Conservation (phyloP, 176 grass and related monocot species). For the Lolium multiflorum region DNA sequence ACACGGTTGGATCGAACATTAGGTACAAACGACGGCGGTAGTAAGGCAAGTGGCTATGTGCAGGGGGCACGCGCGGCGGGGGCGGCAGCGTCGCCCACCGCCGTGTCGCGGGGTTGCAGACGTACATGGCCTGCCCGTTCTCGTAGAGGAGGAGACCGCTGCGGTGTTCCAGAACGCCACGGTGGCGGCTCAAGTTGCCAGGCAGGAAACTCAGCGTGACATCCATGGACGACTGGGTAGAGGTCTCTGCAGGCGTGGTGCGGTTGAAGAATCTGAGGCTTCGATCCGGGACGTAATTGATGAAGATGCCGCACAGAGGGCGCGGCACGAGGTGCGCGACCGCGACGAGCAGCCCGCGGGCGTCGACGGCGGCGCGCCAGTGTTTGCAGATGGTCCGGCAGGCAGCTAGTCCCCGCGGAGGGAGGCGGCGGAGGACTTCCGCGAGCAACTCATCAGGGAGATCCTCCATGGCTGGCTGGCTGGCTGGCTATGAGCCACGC, state of each 20-base stretch:
- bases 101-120: constrained; percentile 7
- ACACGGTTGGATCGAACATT: background rate
- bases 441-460: background rate
- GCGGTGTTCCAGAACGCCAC: constrained; percentile 2
- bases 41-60: background rate
- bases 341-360: background rate
- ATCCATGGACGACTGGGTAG: background rate
- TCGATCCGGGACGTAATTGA: background rate
- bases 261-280: background rate
- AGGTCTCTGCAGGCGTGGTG: background rate
- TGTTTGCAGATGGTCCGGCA: constrained; percentile 20
- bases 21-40: constrained; percentile 20
- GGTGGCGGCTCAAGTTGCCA: background rate
- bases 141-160: background rate
- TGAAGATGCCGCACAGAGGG: background rate
- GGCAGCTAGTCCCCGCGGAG: background rate
- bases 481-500: background rate
- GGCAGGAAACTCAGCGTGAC: constrained; percentile 2
- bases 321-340: constrained; percentile 7
- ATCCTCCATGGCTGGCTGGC: background rate
- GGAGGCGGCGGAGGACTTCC: background rate
- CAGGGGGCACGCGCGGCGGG: background rate
- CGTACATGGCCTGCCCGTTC: background rate
- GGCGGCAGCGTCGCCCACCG: background rate
- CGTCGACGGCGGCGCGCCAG: constrained; percentile 1